Base-by-base conservation (phyloP, 2,329 filamentous ascomycete genomes). In the Talaromyces sp. region DNA sequence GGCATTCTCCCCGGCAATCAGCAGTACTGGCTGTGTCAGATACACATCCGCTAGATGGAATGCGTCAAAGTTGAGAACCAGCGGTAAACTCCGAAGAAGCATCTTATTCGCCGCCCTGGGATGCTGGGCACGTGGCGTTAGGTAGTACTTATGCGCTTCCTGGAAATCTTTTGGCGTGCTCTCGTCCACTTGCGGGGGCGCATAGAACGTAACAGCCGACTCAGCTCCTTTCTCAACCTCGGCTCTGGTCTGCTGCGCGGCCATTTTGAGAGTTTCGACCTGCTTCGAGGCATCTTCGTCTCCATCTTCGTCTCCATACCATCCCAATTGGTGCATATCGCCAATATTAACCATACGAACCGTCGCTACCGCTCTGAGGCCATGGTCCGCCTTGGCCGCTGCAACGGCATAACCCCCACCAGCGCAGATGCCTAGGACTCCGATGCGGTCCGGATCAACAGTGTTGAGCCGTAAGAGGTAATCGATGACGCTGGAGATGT, bases 401-500 rank as follows among this genome's bases (percentile, higher is more conserved):
- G 66, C 70, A 8, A 68, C 63, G 0, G 65, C 68, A 50, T 78
- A 79, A 11, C 65, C 66, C 7, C 77, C 76, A 0, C 69, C 71
- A 1, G 71, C 73, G 59, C 75, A 78, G 49, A 79, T 74, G 1
- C 77, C 77, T 0, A 79, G 62, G 1, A 71, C 69, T 0, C 70
- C 76, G 49, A 79, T 78, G 13, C 65, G 64, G 3, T 70, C 61
- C 0, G 63, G 56, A 51, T 77, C 69, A 17, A 78, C 70, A 6
- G 64, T 55, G 35, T 54, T 6, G 59, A 35, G 3, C 4, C 46
- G 0, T 35, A 19, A 43, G n/a, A 69, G 68, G 62, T 73, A 78
- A 31, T 68, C 71, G 7, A 78, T 74, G 9, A 72, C 77, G 27
- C 64, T 57, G 24, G 68, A 70, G 58, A 72, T 64, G 56, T 79